phyloP scores from a whole-genome alignment of 176 grass and related monocot genomes.

The Urochloa ruziziensis region DNA sequence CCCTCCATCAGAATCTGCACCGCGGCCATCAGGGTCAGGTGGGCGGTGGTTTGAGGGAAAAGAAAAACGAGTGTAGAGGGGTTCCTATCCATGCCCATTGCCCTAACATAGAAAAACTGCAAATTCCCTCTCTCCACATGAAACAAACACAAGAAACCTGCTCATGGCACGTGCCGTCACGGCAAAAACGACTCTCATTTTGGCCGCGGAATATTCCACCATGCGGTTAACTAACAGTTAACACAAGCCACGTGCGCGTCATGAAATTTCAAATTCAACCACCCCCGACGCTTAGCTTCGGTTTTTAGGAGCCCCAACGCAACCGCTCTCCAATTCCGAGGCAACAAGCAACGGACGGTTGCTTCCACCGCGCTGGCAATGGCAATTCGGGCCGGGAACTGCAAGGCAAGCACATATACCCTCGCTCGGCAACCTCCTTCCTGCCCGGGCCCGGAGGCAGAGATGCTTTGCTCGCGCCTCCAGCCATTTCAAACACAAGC shows the following conservation, averaged over 20 bases:
- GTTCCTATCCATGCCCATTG: too few species aligned
- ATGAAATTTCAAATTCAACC: background rate
- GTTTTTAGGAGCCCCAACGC: conserved; percentile 14
- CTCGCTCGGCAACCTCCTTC: background rate
- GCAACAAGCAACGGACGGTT: conserved; percentile 23
- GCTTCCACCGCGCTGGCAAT: conserved; percentile 19
- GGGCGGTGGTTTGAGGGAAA: too few species aligned
- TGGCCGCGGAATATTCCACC: background rate
- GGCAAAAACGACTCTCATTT: background rate
- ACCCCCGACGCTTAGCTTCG: background rate
- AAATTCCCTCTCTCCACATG: too few species aligned
- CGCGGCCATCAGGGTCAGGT: too few species aligned
- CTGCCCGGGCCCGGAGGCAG: background rate
- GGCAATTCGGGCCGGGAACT: background rate
- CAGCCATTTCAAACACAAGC: conserved; percentile 5
- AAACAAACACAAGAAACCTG: too few species aligned
- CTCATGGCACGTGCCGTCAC: background rate
- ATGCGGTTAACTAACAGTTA: background rate
- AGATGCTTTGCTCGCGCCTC: background rate
- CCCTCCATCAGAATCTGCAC: too few species aligned
- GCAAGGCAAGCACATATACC: conserved; percentile 12
- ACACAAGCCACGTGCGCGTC: background rate
- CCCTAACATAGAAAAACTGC: too few species aligned
- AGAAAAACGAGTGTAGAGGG: too few species aligned
- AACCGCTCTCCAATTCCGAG: conserved; percentile 19